phyloP scores from a whole-genome alignment of 1,284 basidiomycete genomes.

The Fomitiporia mediterranea region DNA sequence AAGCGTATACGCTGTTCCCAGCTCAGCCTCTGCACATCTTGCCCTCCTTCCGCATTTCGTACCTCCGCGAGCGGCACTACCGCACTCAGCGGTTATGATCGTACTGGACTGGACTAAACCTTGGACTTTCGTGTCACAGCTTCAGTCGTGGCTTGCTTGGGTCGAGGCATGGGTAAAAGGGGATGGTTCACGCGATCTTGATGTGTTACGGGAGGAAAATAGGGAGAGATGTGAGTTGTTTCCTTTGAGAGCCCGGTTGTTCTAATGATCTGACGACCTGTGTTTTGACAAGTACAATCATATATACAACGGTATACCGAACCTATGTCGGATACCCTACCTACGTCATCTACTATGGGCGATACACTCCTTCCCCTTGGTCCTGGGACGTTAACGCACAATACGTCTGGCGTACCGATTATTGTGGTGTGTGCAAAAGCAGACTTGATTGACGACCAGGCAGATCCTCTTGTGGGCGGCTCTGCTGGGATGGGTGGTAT shows the following conservation, averaged over 20 bases:
- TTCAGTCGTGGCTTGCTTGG: constrained; percentile 83
- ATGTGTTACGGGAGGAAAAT: constrained; percentile 72
- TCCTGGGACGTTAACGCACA: constrained; percentile 76
- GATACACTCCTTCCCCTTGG: constrained; percentile 71
- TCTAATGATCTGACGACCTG: neutral
- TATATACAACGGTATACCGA: constrained; percentile 88
- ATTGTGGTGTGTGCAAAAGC: constrained; percentile 91
- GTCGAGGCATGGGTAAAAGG: constrained; percentile 77
- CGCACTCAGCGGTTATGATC: constrained; percentile 82
- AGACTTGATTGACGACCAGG: constrained; percentile 78
- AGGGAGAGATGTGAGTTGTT: constrained; percentile 70
- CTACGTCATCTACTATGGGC: constrained; percentile 50
- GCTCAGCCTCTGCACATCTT: constrained; percentile 67
- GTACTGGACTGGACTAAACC: constrained; percentile 95
- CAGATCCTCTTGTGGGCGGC: constrained; percentile 66
- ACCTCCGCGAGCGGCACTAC: constrained; percentile 61
- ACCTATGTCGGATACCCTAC: constrained; percentile 61
- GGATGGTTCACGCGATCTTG: constrained; percentile 61
- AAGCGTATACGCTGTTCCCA: constrained; percentile 87
- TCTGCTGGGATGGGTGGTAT: constrained; percentile 72
- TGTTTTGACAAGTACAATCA: constrained; percentile 62
- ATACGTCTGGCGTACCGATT: constrained; percentile 80
- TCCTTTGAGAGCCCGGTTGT: neutral
- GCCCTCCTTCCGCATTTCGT: constrained; percentile 82
- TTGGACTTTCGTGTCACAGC: constrained; percentile 85